Evolutionary conservation across 2,329 filamentous ascomycete species (phyloP).

Genomic region (Falciphora oryzae): DNA sequence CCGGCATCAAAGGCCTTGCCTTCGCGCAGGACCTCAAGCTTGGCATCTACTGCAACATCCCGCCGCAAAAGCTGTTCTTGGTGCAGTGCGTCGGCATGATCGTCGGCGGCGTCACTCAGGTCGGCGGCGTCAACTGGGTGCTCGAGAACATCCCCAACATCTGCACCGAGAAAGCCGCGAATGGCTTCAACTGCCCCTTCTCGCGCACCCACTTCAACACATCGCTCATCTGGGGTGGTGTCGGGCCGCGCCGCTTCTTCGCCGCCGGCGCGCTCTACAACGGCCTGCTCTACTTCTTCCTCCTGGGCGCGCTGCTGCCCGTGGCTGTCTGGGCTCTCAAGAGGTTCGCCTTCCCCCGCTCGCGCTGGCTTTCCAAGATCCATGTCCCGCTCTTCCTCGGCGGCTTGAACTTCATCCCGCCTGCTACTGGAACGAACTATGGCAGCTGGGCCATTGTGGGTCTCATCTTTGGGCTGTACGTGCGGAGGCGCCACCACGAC

Average conservation of each 20-base stretch:
- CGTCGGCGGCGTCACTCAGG: constrained; percentile 39
- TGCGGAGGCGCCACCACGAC: constrained; percentile 35
- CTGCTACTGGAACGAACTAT: constrained; percentile 30
- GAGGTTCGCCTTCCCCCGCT: background rate
- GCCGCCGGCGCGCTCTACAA: constrained; percentile 40
- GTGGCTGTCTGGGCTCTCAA: background rate
- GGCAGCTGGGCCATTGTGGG: constrained; percentile 37
- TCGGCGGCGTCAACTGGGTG: constrained; percentile 28
- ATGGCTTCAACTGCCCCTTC: constrained; percentile 42
- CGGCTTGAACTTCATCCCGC: constrained; percentile 32
- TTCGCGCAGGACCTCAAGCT: constrained; percentile 46
- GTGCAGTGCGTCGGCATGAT: constrained; percentile 42
- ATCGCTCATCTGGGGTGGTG: constrained; percentile 44
- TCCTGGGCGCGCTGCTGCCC: constrained; percentile 37
- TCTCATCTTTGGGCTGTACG: constrained; percentile 37
- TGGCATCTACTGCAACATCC: constrained; percentile 45
- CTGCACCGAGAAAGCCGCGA: constrained; percentile 33
- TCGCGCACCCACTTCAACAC: constrained; percentile 43
- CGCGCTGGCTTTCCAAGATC: constrained; percentile 19
- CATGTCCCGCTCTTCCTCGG: constrained; percentile 31
- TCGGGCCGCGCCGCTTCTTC: constrained; percentile 44
- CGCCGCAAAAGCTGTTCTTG: constrained; percentile 39
- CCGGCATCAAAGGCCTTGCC: constrained; percentile 36
- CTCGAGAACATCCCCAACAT: constrained; percentile 33
- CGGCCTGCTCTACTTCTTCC: constrained; percentile 43